Base-by-base conservation (phyloP, 129 eudicot species). In the Flaveria sonorensis region DNA sequence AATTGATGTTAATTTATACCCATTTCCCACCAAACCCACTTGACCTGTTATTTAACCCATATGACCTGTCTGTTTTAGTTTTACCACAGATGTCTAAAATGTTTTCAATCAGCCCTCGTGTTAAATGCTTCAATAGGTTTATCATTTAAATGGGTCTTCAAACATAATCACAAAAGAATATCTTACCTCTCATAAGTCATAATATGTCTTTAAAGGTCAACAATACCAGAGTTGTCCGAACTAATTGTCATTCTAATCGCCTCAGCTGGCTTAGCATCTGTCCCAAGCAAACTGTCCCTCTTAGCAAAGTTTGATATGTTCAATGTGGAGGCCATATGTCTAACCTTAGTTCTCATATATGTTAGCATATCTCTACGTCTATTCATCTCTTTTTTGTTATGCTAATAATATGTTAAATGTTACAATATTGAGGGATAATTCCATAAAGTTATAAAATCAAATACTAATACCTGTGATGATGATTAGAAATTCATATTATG, bases 261-360 rank as follows among this genome's bases (percentile, higher is more conserved):
- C 83, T 93, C 98, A 88, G 74, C 91, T 66, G 89, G 85, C 86
- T n/a, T 89, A 16, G 72, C 79, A 26, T 93, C 96, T 68, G 97
- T 92, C 21, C 98, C 98, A 74, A 90, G 97, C 79, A 90, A 85
- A 86, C 91, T 91, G 87, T 89, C 97, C 78, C 98, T 89, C 43
- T 74, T 93, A 48, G n/a, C 90, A 81, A 90, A 89, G 80, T 89
- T 89, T 82, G 96, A 89, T 96, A 89, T 93, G 86, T 89, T 93
- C 84, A 93, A 87, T 3, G 91, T 79, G 59, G 92, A 83, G 39
- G 97, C 96, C 96, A 93, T 93, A 73, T 93, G 96, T 57, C 79
- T 81, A 57, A 85, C 91, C n/a, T n/a, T n/a, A n/a, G n/a, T n/a
- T n/a, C n/a, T n/a, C n/a, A n/a, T n/a, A n/a, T n/a, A n/a, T n/a